Percentiles rank a stretch among this genome's conserved stretches.
These are phyloP conservation scores for Coemansia sp. DNA, from an alignment of 192 early-diverging fungal species.

Conservation along the genomic window DNA sequence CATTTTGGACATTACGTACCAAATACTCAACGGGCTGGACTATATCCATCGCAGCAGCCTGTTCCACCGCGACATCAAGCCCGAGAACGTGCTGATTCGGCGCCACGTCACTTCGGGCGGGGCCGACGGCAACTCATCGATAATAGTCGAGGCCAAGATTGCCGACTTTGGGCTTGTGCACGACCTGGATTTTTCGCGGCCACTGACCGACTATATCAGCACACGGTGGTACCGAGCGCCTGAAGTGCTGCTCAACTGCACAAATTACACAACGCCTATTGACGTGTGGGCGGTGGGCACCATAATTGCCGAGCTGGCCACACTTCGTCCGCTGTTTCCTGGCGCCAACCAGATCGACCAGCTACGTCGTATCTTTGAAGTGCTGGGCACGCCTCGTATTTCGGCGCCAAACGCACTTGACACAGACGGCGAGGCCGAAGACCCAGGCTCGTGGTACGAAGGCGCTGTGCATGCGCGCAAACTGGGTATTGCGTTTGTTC, in stretches of 20 bases:
- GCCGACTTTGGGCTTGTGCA: slow-evolving; percentile 96
- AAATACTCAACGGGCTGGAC: slow-evolving; percentile 82
- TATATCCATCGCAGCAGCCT: slow-evolving; percentile 92
- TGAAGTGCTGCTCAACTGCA: slow-evolving; percentile 83
- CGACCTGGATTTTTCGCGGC: slow-evolving; percentile 82
- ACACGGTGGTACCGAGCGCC: slow-evolving; percentile 98
- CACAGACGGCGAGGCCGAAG: slow-evolving; percentile 11
- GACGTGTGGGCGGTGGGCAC: slow-evolving; percentile 96
- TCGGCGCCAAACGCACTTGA: slow-evolving; percentile 22
- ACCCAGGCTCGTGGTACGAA: slow-evolving; percentile 69
- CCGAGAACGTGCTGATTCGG: slow-evolving; percentile 87
- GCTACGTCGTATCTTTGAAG: slow-evolving; percentile 76
- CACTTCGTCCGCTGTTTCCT: slow-evolving; percentile 87
- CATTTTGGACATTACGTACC: slow-evolving; percentile 81
- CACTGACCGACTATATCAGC: slow-evolving; percentile 96
- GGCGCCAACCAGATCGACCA: slow-evolving; percentile 94
- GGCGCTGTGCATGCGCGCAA: slow-evolving; percentile 67
- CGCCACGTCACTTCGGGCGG: slow-evolving; percentile 30
- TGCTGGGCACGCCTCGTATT: slow-evolving; percentile 73
- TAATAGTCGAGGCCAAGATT: slow-evolving; percentile 71
- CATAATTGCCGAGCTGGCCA: slow-evolving; percentile 88
- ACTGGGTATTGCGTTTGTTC: slow-evolving; percentile 66
- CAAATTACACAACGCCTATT: slow-evolving; percentile 84
- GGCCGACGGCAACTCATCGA: slow-evolving; percentile 42
- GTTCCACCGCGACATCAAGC: slow-evolving; percentile 97